These are phyloP conservation scores for Alternaria panax DNA, from an alignment of 2,329 filamentous ascomycete genomes.

Conservation along the genomic window DNA sequence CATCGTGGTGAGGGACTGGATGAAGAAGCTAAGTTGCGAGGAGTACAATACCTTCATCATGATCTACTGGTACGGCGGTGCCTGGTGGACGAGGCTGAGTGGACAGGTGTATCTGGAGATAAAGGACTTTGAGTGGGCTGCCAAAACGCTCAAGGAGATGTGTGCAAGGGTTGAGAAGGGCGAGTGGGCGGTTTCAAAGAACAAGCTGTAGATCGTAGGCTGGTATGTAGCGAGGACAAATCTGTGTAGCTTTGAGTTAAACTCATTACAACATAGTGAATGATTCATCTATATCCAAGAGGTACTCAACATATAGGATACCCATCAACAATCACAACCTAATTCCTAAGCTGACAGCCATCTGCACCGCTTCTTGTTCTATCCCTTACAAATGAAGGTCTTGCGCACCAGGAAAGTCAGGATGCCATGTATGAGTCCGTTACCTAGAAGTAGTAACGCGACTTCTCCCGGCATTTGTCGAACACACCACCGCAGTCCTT, in stretches of 20 bases:
- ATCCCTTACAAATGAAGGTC: neutral
- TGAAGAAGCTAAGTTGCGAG: constrained; percentile 52
- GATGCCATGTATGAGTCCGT: neutral
- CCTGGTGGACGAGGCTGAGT: constrained; percentile 76
- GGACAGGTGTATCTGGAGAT: constrained; percentile 85
- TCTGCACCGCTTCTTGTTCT: neutral
- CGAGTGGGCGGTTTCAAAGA: constrained; percentile 42
- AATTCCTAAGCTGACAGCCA: neutral
- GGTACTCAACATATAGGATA: neutral
- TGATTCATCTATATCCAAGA: neutral
- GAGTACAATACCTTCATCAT: constrained; percentile 77
- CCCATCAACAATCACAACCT: neutral
- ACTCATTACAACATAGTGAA: neutral
- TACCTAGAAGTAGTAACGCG: constrained; percentile 2
- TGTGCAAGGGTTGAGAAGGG: constrained; percentile 60
- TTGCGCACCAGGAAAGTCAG: neutral
- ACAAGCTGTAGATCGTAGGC: constrained; percentile 12
- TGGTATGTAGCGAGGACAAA: neutral
- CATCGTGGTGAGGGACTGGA: constrained; percentile 50
- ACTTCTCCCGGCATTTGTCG: constrained; percentile 3
- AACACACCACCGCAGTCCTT: constrained; percentile 8
- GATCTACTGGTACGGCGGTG: constrained; percentile 65
- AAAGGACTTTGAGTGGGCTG: constrained; percentile 78
- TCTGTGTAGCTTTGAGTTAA: neutral
- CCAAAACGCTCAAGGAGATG: constrained; percentile 63